phyloP scores from a whole-genome alignment of 1,284 basidiomycete genomes.

The Pseudozyma sp. region DNA sequence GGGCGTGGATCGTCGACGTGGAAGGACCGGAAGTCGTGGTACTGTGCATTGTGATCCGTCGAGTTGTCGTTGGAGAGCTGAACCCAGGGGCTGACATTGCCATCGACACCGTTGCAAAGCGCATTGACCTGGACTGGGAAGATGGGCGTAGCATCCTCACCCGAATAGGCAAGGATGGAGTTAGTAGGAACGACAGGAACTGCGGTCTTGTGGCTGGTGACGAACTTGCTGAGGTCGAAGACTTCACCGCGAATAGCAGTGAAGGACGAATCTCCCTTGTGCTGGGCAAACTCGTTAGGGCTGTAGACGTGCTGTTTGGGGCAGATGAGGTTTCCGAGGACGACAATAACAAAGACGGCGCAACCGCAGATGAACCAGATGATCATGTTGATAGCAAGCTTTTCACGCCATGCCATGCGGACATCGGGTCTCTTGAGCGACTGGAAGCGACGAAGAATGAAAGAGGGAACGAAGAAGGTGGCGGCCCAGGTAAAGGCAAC shows the following conservation, averaged over 20 bases:
- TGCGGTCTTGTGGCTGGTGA: constrained; percentile 74
- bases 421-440: constrained; percentile 94
- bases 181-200: constrained; percentile 82
- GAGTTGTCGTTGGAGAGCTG: constrained; percentile 82
- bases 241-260: constrained; percentile 91
- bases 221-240: constrained; percentile 76
- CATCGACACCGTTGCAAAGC: constrained; percentile 86
- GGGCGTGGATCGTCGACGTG: constrained; percentile 86
- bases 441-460: constrained; percentile 78
- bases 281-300: constrained; percentile 78
- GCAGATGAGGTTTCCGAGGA: constrained; percentile 89
- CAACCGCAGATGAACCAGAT: constrained; percentile 93
- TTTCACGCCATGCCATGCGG: constrained; percentile 96
- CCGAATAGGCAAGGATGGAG: constrained; percentile 84
- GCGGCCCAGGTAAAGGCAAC: constrained; percentile 87
- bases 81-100: constrained; percentile 86
- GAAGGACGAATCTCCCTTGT: constrained; percentile 80
- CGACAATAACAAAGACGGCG: constrained; percentile 91
- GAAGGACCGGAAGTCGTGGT: constrained; percentile 88
- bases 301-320: constrained; percentile 93
- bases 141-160: constrained; percentile 79
- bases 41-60: constrained; percentile 79
- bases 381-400: constrained; percentile 88
- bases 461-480: constrained; percentile 89
- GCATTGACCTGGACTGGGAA: constrained; percentile 98